Evolutionary conservation across 2,329 filamentous ascomycete genomes (phyloP).

Genomic region (Lasiodiplodia citricola): DNA sequence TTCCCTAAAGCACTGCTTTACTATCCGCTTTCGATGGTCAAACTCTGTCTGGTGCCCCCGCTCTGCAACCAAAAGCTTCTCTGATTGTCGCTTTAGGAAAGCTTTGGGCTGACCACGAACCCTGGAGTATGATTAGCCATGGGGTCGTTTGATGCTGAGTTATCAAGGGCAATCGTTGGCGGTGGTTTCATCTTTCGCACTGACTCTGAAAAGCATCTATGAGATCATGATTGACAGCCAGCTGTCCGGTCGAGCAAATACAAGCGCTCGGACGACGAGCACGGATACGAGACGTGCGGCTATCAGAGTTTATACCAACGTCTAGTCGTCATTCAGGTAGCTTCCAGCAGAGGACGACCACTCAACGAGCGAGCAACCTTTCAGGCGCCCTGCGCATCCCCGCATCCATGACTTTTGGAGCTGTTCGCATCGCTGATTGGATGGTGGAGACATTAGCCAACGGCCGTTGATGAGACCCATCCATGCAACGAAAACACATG

Average conservation of each 20-base stretch:
- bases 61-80: not conserved
- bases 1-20: not conserved
- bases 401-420: conserved; percentile 1
- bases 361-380: not conserved
- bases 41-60: not conserved
- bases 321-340: not conserved
- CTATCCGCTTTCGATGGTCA: not conserved
- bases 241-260: not conserved
- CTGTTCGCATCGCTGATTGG: not conserved
- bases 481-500: not conserved
- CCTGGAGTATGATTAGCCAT: not conserved
- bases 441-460: not conserved
- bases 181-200: not conserved
- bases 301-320: conserved; percentile 26
- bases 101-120: not conserved
- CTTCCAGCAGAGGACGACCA: not conserved
- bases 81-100: not conserved
- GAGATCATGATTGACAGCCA: not conserved
- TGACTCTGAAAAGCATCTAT: not conserved
- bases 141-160: not conserved
- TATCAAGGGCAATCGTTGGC: not conserved
- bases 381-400: conserved; percentile 13
- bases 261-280: conserved; percentile 16
- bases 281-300: conserved; percentile 23
- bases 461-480: not conserved